phyloP scores from a whole-genome alignment of 257 asterid genomes.

The Nicotiana knightiana region DNA sequence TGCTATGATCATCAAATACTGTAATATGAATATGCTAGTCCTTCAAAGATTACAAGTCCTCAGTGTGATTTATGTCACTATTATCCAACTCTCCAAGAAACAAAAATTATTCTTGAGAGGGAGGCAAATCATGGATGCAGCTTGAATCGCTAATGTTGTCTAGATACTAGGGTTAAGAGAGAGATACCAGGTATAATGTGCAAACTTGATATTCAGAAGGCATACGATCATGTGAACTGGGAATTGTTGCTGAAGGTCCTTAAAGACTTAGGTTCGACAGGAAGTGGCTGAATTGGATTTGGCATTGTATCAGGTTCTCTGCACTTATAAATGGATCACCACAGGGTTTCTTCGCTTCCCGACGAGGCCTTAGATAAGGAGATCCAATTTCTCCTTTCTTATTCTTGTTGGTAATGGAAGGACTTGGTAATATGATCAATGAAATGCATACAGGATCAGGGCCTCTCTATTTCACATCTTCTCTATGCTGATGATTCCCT shows the following conservation, averaged over 20 bases:
- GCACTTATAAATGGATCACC: not conserved
- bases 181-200: not conserved
- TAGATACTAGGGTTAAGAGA: not conserved
- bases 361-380: not conserved
- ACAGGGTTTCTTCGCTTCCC: not conserved
- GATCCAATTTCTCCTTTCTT: not conserved
- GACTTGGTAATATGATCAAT: not conserved
- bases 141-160: not conserved
- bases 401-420: not conserved
- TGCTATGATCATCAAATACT: not conserved
- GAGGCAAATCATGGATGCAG: not conserved
- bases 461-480: not conserved
- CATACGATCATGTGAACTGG: not conserved
- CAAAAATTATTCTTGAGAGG: not conserved
- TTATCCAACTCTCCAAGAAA: not conserved
- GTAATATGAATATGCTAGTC: not conserved
- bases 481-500: not conserved
- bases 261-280: not conserved
- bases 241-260: not conserved
- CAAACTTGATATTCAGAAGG: not conserved
- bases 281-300: not conserved
- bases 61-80: not conserved
- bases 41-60: not conserved
- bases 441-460: not conserved
- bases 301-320: not conserved